A percentile compares a stretch with the other conserved stretches of the same genome.
Conservation (phyloP, 257 asterid species). For the Solanum pinnatisectum region DNA sequence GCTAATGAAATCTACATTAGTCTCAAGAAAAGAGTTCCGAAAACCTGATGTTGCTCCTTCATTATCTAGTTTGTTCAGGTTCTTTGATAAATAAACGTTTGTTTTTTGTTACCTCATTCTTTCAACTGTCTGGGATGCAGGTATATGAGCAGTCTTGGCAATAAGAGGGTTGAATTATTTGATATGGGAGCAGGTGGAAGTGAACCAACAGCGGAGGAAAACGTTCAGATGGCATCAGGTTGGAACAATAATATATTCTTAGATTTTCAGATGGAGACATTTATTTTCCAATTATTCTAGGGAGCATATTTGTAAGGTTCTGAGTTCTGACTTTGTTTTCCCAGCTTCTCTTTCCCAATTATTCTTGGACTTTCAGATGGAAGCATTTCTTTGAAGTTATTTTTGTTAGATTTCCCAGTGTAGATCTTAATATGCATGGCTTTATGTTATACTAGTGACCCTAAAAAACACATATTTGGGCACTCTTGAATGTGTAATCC, state of each 20-base stretch:
- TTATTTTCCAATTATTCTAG: neutral
- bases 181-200: slow-evolving; percentile 79
- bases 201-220: slow-evolving; percentile 85
- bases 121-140: slow-evolving; percentile 24
- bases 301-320: neutral
- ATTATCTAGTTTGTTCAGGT: neutral
- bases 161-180: slow-evolving; percentile 92
- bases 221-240: slow-evolving; percentile 93
- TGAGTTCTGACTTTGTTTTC: neutral
- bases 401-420: neutral
- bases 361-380: neutral
- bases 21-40: neutral
- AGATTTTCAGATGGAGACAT: neutral
- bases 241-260: neutral
- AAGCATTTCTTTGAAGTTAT: neutral
- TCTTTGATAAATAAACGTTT: neutral
- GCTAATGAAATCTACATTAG: neutral
- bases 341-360: neutral
- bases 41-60: neutral
- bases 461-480: neutral
- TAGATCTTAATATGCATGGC: neutral
- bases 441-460: neutral
- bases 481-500: neutral
- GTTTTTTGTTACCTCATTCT: neutral
- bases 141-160: slow-evolving; percentile 87